Evolutionary conservation across 2,329 filamentous ascomycete species (phyloP).

Genomic region (Colletotrichum horii): DNA sequence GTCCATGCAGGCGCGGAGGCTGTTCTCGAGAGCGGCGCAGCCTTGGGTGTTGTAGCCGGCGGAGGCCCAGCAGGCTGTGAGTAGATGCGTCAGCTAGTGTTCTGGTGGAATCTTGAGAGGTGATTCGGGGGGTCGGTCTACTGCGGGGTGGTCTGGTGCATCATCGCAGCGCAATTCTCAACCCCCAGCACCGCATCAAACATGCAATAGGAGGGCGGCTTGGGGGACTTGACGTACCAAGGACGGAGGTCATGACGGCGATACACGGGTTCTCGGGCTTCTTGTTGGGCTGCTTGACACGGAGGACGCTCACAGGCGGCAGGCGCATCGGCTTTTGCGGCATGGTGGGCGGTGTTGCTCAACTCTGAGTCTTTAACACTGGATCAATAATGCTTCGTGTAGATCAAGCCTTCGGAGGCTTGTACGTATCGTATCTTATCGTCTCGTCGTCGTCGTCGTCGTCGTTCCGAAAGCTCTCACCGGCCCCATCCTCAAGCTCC

Average conservation of each 20-base stretch:
- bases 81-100: neutral
- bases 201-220: neutral
- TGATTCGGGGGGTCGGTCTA: neutral
- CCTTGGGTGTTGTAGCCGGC: slow-evolving; percentile 70
- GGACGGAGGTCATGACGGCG: slow-evolving; percentile 61
- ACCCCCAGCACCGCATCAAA: neutral
- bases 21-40: slow-evolving; percentile 63
- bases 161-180: neutral
- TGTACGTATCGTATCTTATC: neutral
- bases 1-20: slow-evolving; percentile 80
- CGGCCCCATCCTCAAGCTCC: neutral
- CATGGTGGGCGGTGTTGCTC: slow-evolving; percentile 37
- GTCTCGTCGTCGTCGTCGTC: neutral
- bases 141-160: neutral
- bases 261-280: slow-evolving; percentile 58
- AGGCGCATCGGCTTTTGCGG: slow-evolving; percentile 60
- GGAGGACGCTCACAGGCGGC: slow-evolving; percentile 59
- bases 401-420: neutral
- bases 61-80: slow-evolving; percentile 81
- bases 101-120: neutral
- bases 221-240: slow-evolving; percentile 47
- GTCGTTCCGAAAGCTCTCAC: neutral
- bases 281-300: slow-evolving; percentile 59
- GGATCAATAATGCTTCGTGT: fast-evolving
- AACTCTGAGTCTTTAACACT: neutral